Base-by-base conservation (phyloP, 768 basidiomycete species). In the Tephrocybe sp. region DNA sequence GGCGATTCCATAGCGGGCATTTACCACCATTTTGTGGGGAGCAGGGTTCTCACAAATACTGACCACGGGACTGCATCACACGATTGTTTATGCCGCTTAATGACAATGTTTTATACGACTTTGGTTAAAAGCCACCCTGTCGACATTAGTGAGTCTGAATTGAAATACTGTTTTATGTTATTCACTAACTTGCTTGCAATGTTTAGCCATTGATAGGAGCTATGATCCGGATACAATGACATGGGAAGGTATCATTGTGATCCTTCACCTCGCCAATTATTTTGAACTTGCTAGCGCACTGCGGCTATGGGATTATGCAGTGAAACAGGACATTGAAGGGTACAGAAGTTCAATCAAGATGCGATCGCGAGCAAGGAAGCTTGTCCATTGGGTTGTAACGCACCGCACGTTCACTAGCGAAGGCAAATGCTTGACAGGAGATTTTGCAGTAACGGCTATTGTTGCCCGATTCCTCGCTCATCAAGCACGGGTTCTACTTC, bases 11-110 rank as follows among this genome's bases (percentile, higher is more conserved):
- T 55, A 9, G 39, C 37, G 4, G 58, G 47, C 3, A 44, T 60
- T 0, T 39, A 61, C 15, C 59, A 64, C 38, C 31, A 36, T 8
- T 61, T 60, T 23, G 30, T 59, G 2, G 39, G 40, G 1, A 33
- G 51, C 11, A 15, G 8, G 4, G 25, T 45, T 2, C 23, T 59
- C 23, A 61, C 57, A 19, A 61, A 63, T 33, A 48, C 53, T 1
- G 44, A 41, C 11, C 56, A 61, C 38, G 42, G 27, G 6, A 10
- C 42, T 9, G 27, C 25, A 4, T 42, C 42, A 8, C n/a, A 24
- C 2, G 27, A 24, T 1, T 6, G 16, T 2, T n/a, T 29, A 2
- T 16, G 10, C 4, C 27, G 27, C 8, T 16, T 42, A 19, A 18
- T 21, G 2, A 27, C n/a, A 29, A 7, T n/a, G 29, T 12, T 12